phyloP scores from a whole-genome alignment of 177 flowering plant species.

The Tripterygium wilfordii region DNA sequence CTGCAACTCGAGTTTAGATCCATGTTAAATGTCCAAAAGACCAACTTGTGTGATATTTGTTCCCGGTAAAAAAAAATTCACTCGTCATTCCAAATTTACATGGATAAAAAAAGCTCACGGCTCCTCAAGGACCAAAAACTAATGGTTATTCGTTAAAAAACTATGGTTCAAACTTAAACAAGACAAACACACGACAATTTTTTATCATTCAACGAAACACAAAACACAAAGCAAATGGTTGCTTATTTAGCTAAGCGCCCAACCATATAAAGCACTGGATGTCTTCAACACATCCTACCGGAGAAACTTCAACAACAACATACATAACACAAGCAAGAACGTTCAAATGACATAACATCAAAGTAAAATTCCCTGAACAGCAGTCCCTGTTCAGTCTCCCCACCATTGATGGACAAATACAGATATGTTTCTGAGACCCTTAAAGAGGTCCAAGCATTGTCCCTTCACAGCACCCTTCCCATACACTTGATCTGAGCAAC shows the following conservation, averaged over 20 bases:
- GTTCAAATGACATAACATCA: no score
- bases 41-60: no score
- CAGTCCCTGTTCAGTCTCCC: conserved; percentile 26
- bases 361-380: no score
- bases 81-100: no score
- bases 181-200: neutral
- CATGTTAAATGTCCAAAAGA: no score
- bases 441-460: conserved; percentile 48
- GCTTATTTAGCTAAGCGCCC: conserved; percentile 22
- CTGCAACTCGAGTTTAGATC: no score
- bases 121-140: no score
- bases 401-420: conserved; percentile 59
- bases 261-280: conserved; percentile 12
- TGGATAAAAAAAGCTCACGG: no score
- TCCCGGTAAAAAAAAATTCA: no score
- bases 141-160: no score
- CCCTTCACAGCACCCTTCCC: conserved; percentile 17
- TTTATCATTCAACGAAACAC: neutral
- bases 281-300: conserved; percentile 5
- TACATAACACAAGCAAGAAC: no score
- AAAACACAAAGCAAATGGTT: conserved; percentile 8
- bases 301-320: conserved; percentile 3
- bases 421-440: conserved; percentile 48
- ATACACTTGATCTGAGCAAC: conserved; percentile 36
- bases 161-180: no score